Percentiles rank a stretch among this genome's conserved stretches.
These are phyloP conservation scores for Colletotrichum liriopes DNA, from an alignment of 2,329 filamentous ascomycete genomes.

Conservation along the genomic window DNA sequence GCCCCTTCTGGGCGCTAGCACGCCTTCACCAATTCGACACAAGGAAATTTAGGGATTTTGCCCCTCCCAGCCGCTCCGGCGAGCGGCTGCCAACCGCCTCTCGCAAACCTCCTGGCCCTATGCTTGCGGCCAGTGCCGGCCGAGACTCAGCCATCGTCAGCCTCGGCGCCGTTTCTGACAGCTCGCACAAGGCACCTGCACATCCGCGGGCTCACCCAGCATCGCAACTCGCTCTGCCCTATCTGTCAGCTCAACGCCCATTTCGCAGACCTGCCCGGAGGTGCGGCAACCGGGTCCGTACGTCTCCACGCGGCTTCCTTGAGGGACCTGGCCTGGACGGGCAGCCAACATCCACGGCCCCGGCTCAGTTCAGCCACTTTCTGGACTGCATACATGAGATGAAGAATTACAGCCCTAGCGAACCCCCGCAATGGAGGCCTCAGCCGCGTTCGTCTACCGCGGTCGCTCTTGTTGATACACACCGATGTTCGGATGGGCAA, in stretches of 20 bases:
- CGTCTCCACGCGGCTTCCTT: constrained; percentile 11
- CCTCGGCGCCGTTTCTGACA: constrained; percentile 17
- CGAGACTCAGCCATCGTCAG: constrained; percentile 26
- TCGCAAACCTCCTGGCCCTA: not conserved
- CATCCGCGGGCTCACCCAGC: not conserved
- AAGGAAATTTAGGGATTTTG: constrained; percentile 8
- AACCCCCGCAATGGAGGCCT: constrained; percentile 1
- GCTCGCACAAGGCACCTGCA: constrained; percentile 4
- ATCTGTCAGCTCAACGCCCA: constrained; percentile 13
- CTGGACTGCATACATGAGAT: constrained; percentile 17
- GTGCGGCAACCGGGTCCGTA: constrained; percentile 23
- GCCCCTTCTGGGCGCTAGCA: not conserved
- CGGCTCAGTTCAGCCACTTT: constrained; percentile 22
- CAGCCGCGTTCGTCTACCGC: not conserved
- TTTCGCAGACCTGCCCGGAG: constrained; percentile 21
- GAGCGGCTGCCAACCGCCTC: constrained; percentile 7
- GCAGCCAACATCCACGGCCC: constrained; percentile 16
- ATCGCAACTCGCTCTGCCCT: constrained; percentile 19
- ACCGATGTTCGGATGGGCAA: not conserved
- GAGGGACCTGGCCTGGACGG: constrained; percentile 25
- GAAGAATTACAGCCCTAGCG: constrained; percentile 17
- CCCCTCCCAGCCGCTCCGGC: not conserved
- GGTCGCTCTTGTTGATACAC: not conserved
- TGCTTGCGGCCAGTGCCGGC: constrained; percentile 34
- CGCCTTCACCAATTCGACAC: constrained; percentile 10